These are phyloP conservation scores for Pyrrhoderma noxium DNA, from an alignment of 1,284 basidiomycete species.

Conservation along the genomic window DNA sequence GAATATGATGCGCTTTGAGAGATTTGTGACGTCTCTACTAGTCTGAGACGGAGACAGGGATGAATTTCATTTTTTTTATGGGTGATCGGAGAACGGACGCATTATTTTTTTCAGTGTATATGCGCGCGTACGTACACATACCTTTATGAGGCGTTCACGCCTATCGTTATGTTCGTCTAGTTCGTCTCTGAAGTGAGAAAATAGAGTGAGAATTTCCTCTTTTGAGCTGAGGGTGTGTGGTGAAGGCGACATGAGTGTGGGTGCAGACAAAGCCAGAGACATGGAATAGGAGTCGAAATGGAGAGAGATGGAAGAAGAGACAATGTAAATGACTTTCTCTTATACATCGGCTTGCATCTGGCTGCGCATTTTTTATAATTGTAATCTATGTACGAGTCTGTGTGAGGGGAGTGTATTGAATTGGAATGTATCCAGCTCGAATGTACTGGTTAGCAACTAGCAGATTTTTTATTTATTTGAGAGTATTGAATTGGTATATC, in stretches of 20 bases:
- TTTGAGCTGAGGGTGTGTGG: conserved; percentile 18
- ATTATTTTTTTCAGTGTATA: not conserved
- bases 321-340: not conserved
- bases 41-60: no score
- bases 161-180: conserved; percentile 71
- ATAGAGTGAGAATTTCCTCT: conserved; percentile 32
- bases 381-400: no score
- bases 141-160: conserved; percentile 81
- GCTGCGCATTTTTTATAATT: no score
- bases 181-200: conserved; percentile 57
- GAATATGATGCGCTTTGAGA: conserved; percentile 95
- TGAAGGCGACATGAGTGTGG: not conserved
- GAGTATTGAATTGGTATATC: no score
- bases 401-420: no score
- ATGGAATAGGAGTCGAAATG: not conserved
- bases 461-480: no score
- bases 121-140: conserved; percentile 24
- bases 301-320: no score
- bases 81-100: no score
- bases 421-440: no score
- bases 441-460: no score
- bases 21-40: conserved; percentile 81
- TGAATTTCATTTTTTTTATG: no score
- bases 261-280: not conserved
- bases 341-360: not conserved